Percentiles rank a stretch among this genome's conserved stretches.
These are phyloP conservation scores for Keithomyces neogunnii DNA, from an alignment of 2,329 filamentous ascomycete species.

Conservation along the genomic window DNA sequence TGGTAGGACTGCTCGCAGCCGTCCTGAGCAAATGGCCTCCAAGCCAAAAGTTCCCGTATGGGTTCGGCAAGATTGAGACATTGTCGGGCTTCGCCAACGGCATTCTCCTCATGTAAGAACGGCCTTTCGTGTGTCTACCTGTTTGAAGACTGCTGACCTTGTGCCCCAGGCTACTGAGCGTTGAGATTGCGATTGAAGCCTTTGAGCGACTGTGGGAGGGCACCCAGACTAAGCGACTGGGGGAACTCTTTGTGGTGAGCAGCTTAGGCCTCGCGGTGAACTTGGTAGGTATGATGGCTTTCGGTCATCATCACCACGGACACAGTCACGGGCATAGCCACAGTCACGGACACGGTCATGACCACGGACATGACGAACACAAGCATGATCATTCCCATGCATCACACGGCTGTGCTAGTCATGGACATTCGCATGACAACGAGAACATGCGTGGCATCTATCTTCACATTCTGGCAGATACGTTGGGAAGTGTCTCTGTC, in stretches of 20 bases:
- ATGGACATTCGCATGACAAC: conserved; percentile 57
- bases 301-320: conserved; percentile 51
- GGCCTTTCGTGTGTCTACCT: too few species aligned
- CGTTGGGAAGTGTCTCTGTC: conserved; percentile 86
- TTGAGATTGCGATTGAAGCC: conserved; percentile 94
- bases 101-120: conserved; percentile 73
- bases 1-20: conserved; percentile 82
- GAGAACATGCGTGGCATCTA: conserved; percentile 99
- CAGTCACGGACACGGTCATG: conserved; percentile 30
- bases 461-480: conserved; percentile 89
- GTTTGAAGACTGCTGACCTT: not conserved
- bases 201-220: conserved; percentile 80
- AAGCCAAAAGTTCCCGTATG: conserved; percentile 82
- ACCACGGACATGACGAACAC: conserved; percentile 31
- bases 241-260: conserved; percentile 84
- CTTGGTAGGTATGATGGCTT: conserved; percentile 81
- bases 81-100: conserved; percentile 95
- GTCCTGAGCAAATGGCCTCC: conserved; percentile 97
- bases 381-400: conserved; percentile 35
- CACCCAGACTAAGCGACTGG: conserved; percentile 71
- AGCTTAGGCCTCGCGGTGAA: conserved; percentile 82
- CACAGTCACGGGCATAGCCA: conserved; percentile 33
- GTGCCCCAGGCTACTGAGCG: conserved; percentile 65
- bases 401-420: conserved; percentile 20
- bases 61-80: conserved; percentile 94